Base-by-base conservation (phyloP, 2,329 filamentous ascomycete species). In the Paraphaeosphaeria minitans region DNA sequence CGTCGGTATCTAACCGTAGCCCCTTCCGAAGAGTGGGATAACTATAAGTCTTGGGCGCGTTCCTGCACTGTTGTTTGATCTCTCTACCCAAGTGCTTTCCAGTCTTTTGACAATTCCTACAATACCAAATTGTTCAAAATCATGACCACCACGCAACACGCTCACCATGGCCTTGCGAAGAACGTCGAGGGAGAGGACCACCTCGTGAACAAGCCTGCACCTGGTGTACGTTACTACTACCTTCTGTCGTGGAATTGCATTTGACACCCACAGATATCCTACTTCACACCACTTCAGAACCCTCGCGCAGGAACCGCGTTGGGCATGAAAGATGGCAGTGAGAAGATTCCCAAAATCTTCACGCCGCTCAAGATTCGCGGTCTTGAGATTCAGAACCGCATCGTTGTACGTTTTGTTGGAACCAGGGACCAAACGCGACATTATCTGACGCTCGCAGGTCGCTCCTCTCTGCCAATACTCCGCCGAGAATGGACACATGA, bases 401-500 rank as follows among this genome's bases (percentile, higher is more conserved):
- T 89, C 63, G 83, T 86, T 65, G 80, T 82, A 67, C 64, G 76
- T 19, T 66, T 68, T 14, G 7, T 58, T 68, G 6, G n/a, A 9
- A 50, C 14, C 16, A 53, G 14, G 33, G 63, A 33, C 12, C 22
- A 6, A 55, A 39, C 8, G 35, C 13, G n/a, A 52, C 19, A 14
- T 21, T 12, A 9, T 49, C 24, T 41, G 19, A 57, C 24, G 21
- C 41, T n/a, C 7, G 22, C 51, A 81, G 78, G 78, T 89, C 12
- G 83, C 85, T 2, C 87, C 87, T 0, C 77, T 89, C 4, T 90
- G 88, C 74, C 87, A 90, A 73, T 90, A 90, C 77, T 86, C 83
- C 7, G 85, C 87, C 14, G 71, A 87, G 46, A 84, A 89, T 71
- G 88, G 93, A 41, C 89, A 94, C 76, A 81, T 89, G 63, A 93